A percentile compares a stretch with the other conserved stretches of the same genome.
Evolutionary conservation across 257 asterid species (phyloP).

Genomic region (Osmanthus fragrans): DNA sequence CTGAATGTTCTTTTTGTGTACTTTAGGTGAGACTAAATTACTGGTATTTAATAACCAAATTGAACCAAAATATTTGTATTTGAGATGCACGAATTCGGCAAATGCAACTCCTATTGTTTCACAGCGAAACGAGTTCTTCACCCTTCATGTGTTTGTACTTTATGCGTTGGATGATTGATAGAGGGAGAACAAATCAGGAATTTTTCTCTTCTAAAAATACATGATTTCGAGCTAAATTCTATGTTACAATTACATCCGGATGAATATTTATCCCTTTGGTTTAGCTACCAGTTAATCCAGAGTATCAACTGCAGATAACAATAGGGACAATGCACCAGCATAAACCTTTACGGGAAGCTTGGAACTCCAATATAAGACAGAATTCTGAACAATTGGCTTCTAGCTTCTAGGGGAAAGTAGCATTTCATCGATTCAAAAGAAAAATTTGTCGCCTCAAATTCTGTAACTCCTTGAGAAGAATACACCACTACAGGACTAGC

Average conservation of each 20-base stretch:
- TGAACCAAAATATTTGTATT: constrained; percentile 8
- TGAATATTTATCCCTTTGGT: no score
- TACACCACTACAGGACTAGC: no score
- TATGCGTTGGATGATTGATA: not conserved
- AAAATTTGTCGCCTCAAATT: no score
- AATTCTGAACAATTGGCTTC: not conserved
- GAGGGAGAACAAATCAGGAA: not conserved
- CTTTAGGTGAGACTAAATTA: constrained; percentile 3
- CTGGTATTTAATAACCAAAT: constrained; percentile 14
- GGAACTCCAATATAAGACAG: not conserved
- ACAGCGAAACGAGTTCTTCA: not conserved
- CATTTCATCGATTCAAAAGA: no score
- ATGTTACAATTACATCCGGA: not conserved
- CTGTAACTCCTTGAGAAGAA: not conserved
- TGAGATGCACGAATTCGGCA: constrained; percentile 18
- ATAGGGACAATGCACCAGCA: no score
- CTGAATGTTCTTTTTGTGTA: constrained; percentile 7
- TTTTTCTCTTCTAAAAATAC: not conserved
- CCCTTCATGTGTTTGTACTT: not conserved
- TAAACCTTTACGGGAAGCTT: not conserved
- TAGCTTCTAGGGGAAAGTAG: not conserved
- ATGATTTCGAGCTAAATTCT: not conserved
- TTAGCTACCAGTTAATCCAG: no score
- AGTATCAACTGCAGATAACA: no score
- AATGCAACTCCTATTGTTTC: constrained; percentile 6